These are phyloP conservation scores for Eragrostis curvula DNA, from an alignment of 176 grass and related monocot species.

Conservation along the genomic window DNA sequence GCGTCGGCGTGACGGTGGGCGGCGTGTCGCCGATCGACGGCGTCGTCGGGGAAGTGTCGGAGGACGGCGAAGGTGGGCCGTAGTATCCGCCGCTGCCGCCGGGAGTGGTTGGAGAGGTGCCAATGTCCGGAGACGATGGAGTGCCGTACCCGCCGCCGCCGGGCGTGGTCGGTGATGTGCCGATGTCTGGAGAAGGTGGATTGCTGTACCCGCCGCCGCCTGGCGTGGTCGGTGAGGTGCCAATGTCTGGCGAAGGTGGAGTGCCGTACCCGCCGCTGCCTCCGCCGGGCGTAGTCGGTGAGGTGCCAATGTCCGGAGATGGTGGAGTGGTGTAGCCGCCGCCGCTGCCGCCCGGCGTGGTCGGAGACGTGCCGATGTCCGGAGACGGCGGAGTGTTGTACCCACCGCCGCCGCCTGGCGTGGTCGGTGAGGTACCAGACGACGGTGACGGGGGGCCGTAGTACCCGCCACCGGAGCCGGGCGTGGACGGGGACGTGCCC, in stretches of 20 bases:
- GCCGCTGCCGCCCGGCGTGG: background rate
- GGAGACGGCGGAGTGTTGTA: background rate
- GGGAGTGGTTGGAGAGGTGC: background rate
- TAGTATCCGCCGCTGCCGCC: constrained; percentile 23
- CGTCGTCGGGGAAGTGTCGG: too few species aligned
- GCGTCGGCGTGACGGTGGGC: constrained; percentile 43
- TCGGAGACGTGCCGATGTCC: background rate
- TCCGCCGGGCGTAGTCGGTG: background rate
- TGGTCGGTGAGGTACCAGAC: background rate
- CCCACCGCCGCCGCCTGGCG: background rate
- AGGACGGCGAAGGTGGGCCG: too few species aligned
- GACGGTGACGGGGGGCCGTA: background rate
- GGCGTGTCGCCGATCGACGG: constrained; percentile 11
- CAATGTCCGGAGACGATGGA: background rate
- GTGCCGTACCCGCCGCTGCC: background rate
- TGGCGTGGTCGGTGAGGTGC: background rate
- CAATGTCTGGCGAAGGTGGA: constrained; percentile 23
- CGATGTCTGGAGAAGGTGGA: constrained; percentile 15
- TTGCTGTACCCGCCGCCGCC: background rate
- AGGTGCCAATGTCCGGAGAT: background rate
- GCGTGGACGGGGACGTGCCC: constrained; percentile 13
- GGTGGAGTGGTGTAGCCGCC: background rate
- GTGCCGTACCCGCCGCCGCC: background rate
- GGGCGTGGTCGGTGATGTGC: constrained; percentile 16
- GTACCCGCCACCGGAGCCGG: background rate